Base-by-base conservation (phyloP, 1,139 yeast genomes). In the Sugiyamaella neomexicana region DNA sequence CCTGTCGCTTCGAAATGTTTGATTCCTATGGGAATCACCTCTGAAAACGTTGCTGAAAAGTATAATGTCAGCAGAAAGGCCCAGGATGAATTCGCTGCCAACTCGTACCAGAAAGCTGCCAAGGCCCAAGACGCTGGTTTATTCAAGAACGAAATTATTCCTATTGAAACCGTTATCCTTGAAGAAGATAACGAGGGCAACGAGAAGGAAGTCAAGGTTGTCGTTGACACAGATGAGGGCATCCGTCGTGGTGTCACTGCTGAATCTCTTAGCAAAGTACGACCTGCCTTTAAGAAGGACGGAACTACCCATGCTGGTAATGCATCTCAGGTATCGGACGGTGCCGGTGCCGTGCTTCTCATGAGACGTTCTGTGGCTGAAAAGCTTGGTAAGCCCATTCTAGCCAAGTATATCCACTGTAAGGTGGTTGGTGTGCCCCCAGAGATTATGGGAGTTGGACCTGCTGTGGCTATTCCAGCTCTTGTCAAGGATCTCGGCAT, bases 361-460 rank as follows among this genome's bases (percentile, higher is more conserved):
- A 87, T 89, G 79, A 83, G 90, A 72, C 83, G 98, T 71, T 86
- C 91, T n/a, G 78, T 85, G 58, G 98, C 98, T 44, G 85, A 86
- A 71, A 74, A 80, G 65, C 75, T 85, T 61, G 85, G 86, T 46
- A 78, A 86, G 67, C 81, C 83, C 57, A 78, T 81, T 58, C 70
- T 85, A 57, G 96, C 83, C 62, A 88, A 88, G 76, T 91, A 81
- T 65, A 83, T 90, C 60, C 86, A 83, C 64, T 82, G 89, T 68
- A 79, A 83, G 56, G 74, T 84, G 50, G 91, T 85, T 55, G 97
- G 98, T 69, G 97, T 91, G 48, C 96, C 97, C 57, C 97, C 98
- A 39, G 96, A 89, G 74, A 82, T 90, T 60, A 91, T 91, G 98
- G 98, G 98, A 60, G 83, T 91, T 66, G 98, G 97, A 53, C 97